A percentile compares a stretch with the other conserved stretches of the same genome.
phyloP scores from a whole-genome alignment of 768 basidiomycete genomes.

The Trametopsis cervina region DNA sequence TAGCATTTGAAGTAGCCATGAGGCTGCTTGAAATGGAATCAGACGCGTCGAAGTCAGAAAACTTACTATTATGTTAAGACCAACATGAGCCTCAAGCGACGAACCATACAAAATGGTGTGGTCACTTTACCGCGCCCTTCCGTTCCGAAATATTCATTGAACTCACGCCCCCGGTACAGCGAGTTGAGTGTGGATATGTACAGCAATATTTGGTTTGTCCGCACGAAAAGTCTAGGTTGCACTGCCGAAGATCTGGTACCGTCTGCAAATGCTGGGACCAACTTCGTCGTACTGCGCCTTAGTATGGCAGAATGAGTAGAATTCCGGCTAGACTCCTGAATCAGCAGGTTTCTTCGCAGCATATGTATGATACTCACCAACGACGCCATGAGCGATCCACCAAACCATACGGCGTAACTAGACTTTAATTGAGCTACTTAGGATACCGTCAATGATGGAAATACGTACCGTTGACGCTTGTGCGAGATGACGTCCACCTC shows the following conservation, averaged over 20 bases:
- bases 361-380: constrained; percentile 45
- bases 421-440: background rate
- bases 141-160: too few species aligned
- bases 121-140: too few species aligned
- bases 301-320: constrained; percentile 90
- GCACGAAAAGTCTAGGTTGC: constrained; percentile 47
- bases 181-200: background rate
- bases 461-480: constrained; percentile 81
- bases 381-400: constrained; percentile 90
- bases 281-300: constrained; percentile 93
- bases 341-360: background rate
- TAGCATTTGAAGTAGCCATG: too few species aligned
- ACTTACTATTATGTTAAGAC: too few species aligned
- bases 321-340: constrained; percentile 65
- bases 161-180: too few species aligned
- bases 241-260: constrained; percentile 91
- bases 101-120: too few species aligned
- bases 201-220: background rate
- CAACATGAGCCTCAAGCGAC: too few species aligned
- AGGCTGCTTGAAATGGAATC: too few species aligned
- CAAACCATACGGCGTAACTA: constrained; percentile 96
- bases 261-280: constrained; percentile 85
- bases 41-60: too few species aligned
- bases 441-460: constrained; percentile 2
- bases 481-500: constrained; percentile 98